A percentile compares a stretch with the other conserved stretches of the same genome.
These are phyloP conservation scores for Chrysopogon serrulatus DNA, from an alignment of 176 grass and related monocot species.

Conservation along the genomic window DNA sequence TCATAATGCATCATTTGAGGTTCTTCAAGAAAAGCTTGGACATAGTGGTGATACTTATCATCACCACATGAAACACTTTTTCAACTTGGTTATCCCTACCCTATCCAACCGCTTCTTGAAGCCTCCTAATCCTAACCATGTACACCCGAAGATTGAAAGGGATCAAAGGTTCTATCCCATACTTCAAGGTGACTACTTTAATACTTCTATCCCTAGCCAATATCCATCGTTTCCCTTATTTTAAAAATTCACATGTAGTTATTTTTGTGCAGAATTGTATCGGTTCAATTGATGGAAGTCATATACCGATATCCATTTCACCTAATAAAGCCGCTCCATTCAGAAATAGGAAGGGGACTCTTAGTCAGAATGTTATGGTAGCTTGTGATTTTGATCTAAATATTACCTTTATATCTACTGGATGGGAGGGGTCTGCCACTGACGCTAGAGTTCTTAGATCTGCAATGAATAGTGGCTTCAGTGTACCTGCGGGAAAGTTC, in stretches of 20 bases:
- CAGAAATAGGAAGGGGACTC: not conserved
- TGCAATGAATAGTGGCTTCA: not conserved
- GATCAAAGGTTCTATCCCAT: not conserved
- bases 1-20: no score
- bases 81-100: no score
- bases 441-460: not conserved
- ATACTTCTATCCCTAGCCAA: no score
- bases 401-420: not conserved
- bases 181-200: not conserved
- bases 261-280: no score
- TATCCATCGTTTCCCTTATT: no score
- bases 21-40: no score
- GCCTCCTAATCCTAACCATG: not conserved
- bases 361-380: not conserved
- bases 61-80: no score
- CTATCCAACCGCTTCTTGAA: not conserved
- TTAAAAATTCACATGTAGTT: not conserved
- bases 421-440: not conserved
- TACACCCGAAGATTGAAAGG: not conserved
- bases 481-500: not conserved
- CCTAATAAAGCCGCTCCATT: not conserved
- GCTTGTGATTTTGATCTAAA: not conserved
- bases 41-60: no score
- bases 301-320: not conserved
- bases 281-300: not conserved